Evolutionary conservation across 2,329 filamentous ascomycete genomes (phyloP).

Genomic region (Talaromyces marneffei): DNA sequence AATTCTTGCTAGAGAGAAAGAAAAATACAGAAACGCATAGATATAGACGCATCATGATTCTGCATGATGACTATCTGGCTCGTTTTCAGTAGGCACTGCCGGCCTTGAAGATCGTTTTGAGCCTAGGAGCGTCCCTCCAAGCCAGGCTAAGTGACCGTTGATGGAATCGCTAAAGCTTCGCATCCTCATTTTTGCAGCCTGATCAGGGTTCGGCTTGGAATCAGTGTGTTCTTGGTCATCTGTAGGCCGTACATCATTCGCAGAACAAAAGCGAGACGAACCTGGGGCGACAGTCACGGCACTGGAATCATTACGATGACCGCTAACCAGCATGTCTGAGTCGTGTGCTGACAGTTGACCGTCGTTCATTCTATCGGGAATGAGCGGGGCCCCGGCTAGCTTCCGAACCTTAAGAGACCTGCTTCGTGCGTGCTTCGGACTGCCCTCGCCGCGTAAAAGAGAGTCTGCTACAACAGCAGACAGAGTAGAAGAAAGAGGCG

Average conservation of each 20-base stretch:
- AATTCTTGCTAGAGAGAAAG: background rate
- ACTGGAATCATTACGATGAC: slow-evolving; percentile 13
- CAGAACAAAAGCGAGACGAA: slow-evolving; percentile 11
- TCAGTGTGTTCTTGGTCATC: background rate
- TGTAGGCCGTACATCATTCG: slow-evolving; percentile 2
- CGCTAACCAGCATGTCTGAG: slow-evolving; percentile 17
- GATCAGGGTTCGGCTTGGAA: slow-evolving; percentile 17
- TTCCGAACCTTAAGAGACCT: slow-evolving; percentile 8
- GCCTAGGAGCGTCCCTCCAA: slow-evolving; percentile 29
- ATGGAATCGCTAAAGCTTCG: slow-evolving; percentile 36
- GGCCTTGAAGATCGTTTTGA: slow-evolving; percentile 1
- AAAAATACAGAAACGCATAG: background rate
- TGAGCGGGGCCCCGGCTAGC: slow-evolving; percentile 7
- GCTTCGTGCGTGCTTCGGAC: slow-evolving; percentile 29
- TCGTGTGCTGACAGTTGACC: slow-evolving; percentile 18
- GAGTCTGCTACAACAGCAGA: slow-evolving; percentile 61
- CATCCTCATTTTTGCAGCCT: slow-evolving; percentile 21
- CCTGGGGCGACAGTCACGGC: slow-evolving; percentile 12
- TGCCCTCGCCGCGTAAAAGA: slow-evolving; percentile 52
- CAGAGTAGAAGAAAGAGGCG: slow-evolving; percentile 55
- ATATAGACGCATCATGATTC: background rate
- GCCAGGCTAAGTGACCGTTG: slow-evolving; percentile 32
- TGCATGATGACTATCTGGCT: background rate
- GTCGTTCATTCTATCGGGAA: slow-evolving; percentile 13
- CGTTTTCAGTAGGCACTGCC: background rate